Percentiles rank a stretch among this genome's conserved stretches.
These are phyloP conservation scores for Quercus tomentella DNA, from an alignment of 331 rosid species.

Conservation along the genomic window DNA sequence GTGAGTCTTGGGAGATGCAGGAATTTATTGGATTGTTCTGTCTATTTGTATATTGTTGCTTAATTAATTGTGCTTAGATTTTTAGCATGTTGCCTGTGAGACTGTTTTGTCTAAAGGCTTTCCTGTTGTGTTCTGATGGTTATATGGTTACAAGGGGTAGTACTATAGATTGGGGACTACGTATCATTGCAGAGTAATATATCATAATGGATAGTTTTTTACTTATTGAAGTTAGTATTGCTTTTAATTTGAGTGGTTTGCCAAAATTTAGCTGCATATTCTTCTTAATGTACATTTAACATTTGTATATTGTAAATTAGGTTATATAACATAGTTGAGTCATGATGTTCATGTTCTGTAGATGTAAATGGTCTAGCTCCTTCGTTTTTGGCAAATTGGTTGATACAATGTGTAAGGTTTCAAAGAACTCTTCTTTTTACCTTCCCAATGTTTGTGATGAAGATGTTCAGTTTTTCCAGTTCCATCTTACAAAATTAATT, in stretches of 20 bases:
- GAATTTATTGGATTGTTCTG: background rate
- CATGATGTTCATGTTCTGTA: background rate
- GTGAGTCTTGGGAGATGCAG: background rate
- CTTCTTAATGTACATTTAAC: background rate
- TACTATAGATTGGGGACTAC: too few relatives aligned
- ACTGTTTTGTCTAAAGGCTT: background rate
- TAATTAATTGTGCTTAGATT: background rate
- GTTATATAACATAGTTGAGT: background rate
- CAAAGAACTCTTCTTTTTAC: background rate
- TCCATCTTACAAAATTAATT: slow-evolving; percentile 11
- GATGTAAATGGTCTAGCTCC: background rate
- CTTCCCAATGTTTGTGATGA: slow-evolving; percentile 13
- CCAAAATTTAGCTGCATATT: background rate
- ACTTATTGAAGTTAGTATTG: background rate
- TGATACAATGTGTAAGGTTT: background rate
- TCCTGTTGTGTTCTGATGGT: background rate
- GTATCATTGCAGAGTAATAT: background rate
- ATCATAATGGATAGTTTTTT: background rate
- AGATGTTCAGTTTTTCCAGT: slow-evolving; percentile 10
- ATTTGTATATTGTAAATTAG: background rate
- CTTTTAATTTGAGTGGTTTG: background rate
- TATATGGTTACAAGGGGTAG: too few relatives aligned
- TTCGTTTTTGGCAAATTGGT: background rate
- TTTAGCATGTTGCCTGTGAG: background rate
- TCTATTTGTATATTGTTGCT: background rate